Conservation (phyloP, 2,329 filamentous ascomycete genomes). For the Grosmannia penicillata region DNA sequence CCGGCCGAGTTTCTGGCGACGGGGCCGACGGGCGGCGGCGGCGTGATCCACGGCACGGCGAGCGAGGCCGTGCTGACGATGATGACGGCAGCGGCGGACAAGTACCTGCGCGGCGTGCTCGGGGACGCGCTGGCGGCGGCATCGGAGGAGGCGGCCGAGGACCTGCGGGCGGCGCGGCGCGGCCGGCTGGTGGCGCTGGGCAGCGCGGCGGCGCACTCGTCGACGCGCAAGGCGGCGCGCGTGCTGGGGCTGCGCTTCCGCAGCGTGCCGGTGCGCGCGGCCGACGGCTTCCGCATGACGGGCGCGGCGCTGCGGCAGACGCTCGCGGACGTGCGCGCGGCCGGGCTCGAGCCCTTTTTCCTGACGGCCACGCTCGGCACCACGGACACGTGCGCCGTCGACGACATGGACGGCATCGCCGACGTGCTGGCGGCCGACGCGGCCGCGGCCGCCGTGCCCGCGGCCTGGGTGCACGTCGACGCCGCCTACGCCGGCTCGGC, state of each 20-base stretch:
- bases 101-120: constrained; percentile 41
- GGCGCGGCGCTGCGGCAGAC: constrained; percentile 44
- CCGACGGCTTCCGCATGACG: constrained; percentile 56
- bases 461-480: constrained; percentile 86
- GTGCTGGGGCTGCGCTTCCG: constrained; percentile 76
- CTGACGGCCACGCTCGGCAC: constrained; percentile 74
- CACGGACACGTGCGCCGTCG: constrained; percentile 76
- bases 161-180: constrained; percentile 50
- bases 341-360: constrained; percentile 73
- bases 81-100: constrained; percentile 76
- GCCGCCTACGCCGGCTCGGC: constrained; percentile 84
- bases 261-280: constrained; percentile 46
- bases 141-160: constrained; percentile 43
- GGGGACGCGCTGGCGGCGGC: constrained; percentile 18
- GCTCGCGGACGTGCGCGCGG: constrained; percentile 48
- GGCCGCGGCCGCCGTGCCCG: constrained; percentile 13
- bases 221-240: constrained; percentile 73
- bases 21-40: constrained; percentile 58
- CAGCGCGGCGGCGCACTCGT: constrained; percentile 67
- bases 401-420: constrained; percentile 61
- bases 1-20: constrained; percentile 61
- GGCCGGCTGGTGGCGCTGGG: constrained; percentile 66
- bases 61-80: constrained; percentile 77
- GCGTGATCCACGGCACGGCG: constrained; percentile 87
- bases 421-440: constrained; percentile 19